Evolutionary conservation across 2,329 filamentous ascomycete genomes (phyloP), one percentile per base, ranked within the genome.

Genomic region (Chaetoscypha palmicola): DNA sequence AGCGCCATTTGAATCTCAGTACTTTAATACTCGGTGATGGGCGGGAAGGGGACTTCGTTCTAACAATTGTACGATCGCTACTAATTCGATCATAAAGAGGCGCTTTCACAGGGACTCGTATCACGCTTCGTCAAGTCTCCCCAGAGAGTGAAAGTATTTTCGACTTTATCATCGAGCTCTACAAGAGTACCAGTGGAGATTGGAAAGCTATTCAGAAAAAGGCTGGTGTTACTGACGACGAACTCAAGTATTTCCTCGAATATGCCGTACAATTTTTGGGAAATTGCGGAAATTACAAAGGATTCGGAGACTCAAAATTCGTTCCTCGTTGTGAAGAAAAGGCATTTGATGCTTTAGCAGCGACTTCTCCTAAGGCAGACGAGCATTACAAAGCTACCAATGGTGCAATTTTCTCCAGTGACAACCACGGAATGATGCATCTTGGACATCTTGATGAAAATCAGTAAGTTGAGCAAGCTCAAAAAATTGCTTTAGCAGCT

Each of bases 261-360:
- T 92, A 91, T 63, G 74, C 83, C 5, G 79, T 77, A 22, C 83
- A 87, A 64, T 89, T 92, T 63, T 70, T 92, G 2, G 84, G 84
- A 34, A 92, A 91, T 61, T 74, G 73, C 49, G 61, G 87, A 51
- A 92, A 92, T 65, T 92, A 91, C 68, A 91, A 91, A 68, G 84
- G 83, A 55, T 91, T 90, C 58, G 87, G 87, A 33, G 86, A 92
- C 64, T 77, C 82, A 57, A 92, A 92, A 62, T 90, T 92, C 60
- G 75, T 92, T 45, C 86, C 86, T 2, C 74, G 85, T 54, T 78
- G 84, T 58, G 70, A 73, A 5, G 74, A 80, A 53, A 74, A 76
- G 46, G 74, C 72, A 4, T 74, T 90, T 47, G 73, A 77, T 39
- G 74, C 81, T 48, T 69, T 91, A 24, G 81, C 82, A 34, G 72